phyloP scores from a whole-genome alignment of 2,329 filamentous ascomycete species.

The Venturia oleaginea region DNA sequence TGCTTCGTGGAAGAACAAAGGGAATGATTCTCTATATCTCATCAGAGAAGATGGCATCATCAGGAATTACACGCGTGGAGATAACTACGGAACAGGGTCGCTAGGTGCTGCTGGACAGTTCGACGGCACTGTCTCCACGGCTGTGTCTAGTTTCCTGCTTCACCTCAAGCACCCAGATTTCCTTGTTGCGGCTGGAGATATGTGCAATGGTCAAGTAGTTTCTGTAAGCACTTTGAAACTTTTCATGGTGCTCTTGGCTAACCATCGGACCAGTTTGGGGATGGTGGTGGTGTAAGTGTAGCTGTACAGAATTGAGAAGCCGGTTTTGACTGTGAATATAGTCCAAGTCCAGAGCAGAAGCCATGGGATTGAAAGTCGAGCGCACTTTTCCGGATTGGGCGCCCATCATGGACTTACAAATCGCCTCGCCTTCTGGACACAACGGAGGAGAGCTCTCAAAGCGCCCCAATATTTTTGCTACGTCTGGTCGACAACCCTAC shows the following conservation, averaged over 20 bases:
- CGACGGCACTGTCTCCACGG: conserved; percentile 66
- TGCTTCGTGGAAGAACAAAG: conserved; percentile 46
- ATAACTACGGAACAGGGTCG: conserved; percentile 16
- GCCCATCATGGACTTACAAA: conserved; percentile 41
- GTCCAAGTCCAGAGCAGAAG: not conserved
- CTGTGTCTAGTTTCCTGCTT: conserved; percentile 66
- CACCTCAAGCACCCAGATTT: conserved; percentile 58
- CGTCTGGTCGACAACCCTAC: conserved; percentile 34
- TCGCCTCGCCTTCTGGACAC: conserved; percentile 23
- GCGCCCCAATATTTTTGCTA: conserved; percentile 20
- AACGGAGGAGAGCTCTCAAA: conserved; percentile 19
- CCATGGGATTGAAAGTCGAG: not conserved
- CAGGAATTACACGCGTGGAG: conserved; percentile 45
- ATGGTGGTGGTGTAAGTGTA: not conserved
- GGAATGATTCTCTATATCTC: conserved; percentile 73
- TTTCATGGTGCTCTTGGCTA: not conserved
- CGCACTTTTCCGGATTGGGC: conserved; percentile 50
- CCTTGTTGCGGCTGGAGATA: conserved; percentile 70
- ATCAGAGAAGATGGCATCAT: conserved; percentile 81
- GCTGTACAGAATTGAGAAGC: not conserved
- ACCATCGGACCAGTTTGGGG: not conserved
- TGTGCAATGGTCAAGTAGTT: conserved; percentile 55
- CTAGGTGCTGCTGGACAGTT: conserved; percentile 49
- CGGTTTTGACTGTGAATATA: not conserved
- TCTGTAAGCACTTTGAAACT: not conserved